Evolutionary conservation across 176 grass and related monocot species (phyloP).

Genomic region (Oryza nivara): DNA sequence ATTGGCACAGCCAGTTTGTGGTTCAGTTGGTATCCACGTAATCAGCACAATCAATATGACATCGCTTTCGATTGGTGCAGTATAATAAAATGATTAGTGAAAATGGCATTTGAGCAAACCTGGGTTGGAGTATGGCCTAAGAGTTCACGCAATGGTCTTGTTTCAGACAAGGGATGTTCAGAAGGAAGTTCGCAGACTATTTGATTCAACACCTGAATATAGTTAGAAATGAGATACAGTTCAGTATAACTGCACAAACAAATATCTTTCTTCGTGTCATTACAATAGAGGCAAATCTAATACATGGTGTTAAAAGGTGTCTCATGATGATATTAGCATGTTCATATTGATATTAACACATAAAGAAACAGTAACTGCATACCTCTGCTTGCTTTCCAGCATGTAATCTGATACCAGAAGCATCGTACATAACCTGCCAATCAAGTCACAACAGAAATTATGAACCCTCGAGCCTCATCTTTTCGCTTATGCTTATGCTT

Average conservation of each 20-base stretch:
- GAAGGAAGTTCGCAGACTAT: slow-evolving; percentile 94
- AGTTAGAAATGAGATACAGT: background rate
- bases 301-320: background rate
- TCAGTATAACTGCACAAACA: background rate
- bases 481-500: too few species aligned
- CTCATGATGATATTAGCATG: background rate
- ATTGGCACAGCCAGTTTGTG: background rate
- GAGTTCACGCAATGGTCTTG: slow-evolving; percentile 89
- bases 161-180: slow-evolving; percentile 82
- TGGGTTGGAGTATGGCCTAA: slow-evolving; percentile 94
- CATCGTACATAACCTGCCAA: slow-evolving; percentile 97
- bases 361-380: background rate
- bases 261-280: background rate
- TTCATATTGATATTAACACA: background rate
- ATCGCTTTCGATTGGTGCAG: slow-evolving; percentile 36
- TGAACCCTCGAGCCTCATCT: background rate
- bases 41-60: background rate
- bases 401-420: slow-evolving; percentile 96
- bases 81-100: slow-evolving; percentile 5
- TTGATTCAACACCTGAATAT: slow-evolving; percentile 85
- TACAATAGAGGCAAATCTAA: background rate
- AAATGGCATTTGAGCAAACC: slow-evolving; percentile 58
- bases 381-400: slow-evolving; percentile 98
- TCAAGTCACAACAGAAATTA: slow-evolving; percentile 26
- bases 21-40: slow-evolving; percentile 34